Evolutionary conservation across 2,329 filamentous ascomycete genomes (phyloP).

Genomic region (Ilyonectria destructans): DNA sequence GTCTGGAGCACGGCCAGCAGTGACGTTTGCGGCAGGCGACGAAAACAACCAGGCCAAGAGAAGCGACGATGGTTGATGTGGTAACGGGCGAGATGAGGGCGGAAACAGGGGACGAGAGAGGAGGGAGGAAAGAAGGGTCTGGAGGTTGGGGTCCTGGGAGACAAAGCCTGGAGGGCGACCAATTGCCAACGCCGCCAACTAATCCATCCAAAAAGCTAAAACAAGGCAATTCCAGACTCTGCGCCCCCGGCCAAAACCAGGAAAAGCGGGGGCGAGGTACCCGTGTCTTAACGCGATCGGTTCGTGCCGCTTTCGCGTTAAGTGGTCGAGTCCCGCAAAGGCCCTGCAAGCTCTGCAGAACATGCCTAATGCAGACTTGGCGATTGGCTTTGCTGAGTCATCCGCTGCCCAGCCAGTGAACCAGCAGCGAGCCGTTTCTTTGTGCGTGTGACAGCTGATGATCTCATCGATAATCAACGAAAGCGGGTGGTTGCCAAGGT

Average conservation of each 20-base stretch:
- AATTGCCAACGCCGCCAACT: constrained; percentile 21
- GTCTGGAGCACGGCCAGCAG: constrained; percentile 25
- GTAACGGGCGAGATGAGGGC: constrained; percentile 19
- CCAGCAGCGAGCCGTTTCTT: neutral
- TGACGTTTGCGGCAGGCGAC: constrained; percentile 29
- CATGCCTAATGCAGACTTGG: constrained; percentile 9
- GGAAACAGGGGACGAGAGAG: constrained; percentile 2
- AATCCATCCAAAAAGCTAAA: constrained; percentile 32
- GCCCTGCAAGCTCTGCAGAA: neutral
- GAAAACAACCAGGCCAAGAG: constrained; percentile 17
- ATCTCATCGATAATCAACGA: constrained; percentile 29
- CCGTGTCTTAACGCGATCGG: constrained; percentile 39
- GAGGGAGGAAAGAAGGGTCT: neutral
- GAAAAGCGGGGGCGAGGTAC: constrained; percentile 16
- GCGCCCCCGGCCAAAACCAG: constrained; percentile 16
- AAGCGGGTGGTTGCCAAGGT: neutral
- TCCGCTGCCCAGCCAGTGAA: neutral
- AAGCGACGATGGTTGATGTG: constrained; percentile 26
- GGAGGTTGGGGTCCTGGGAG: constrained; percentile 16
- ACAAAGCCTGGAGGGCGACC: constrained; percentile 10
- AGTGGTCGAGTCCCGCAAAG: constrained; percentile 35
- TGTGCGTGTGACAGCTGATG: constrained; percentile 27
- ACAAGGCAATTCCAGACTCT: constrained; percentile 19
- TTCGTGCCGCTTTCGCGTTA: constrained; percentile 53
- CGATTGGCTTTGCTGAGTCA: constrained; percentile 38